These are phyloP conservation scores for Backusella morwellensis DNA, from an alignment of 192 early-diverging fungal genomes.

Conservation along the genomic window DNA sequence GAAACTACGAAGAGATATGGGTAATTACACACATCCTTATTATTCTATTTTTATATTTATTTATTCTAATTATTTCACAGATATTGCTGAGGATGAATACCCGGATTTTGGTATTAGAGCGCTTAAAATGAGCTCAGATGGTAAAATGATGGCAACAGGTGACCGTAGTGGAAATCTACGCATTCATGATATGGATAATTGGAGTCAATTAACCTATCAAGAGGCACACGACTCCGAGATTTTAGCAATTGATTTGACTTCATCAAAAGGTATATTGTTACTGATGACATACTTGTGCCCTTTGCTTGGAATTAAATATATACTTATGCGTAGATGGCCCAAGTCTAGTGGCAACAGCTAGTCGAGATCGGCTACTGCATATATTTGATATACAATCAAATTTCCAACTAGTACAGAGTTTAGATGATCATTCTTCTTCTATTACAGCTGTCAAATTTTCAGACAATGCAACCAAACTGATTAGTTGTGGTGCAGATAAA, in stretches of 20 bases:
- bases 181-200: slow-evolving; percentile 57
- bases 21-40: not conserved
- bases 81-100: slow-evolving; percentile 32
- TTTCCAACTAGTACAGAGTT: slow-evolving; percentile 68
- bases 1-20: slow-evolving; percentile 22
- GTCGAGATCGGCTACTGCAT: slow-evolving; percentile 75
- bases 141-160: slow-evolving; percentile 65
- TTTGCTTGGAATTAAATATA: too few species aligned
- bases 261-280: not conserved
- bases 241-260: slow-evolving; percentile 71
- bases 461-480: slow-evolving; percentile 57
- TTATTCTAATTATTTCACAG: slow-evolving; percentile 16
- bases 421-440: slow-evolving; percentile 85
- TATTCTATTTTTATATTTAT: not conserved
- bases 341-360: slow-evolving; percentile 65
- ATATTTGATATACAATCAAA: slow-evolving; percentile 62
- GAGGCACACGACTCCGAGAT: slow-evolving; percentile 83
- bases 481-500: slow-evolving; percentile 84
- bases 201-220: slow-evolving; percentile 59
- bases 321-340: slow-evolving; percentile 26
- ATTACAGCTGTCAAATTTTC: slow-evolving; percentile 73
- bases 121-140: slow-evolving; percentile 61
- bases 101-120: slow-evolving; percentile 66
- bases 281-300: not conserved
- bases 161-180: slow-evolving; percentile 74